Evolutionary conservation across 1,284 basidiomycete species (phyloP).

Genomic region (Papiliotrema flavescens): DNA sequence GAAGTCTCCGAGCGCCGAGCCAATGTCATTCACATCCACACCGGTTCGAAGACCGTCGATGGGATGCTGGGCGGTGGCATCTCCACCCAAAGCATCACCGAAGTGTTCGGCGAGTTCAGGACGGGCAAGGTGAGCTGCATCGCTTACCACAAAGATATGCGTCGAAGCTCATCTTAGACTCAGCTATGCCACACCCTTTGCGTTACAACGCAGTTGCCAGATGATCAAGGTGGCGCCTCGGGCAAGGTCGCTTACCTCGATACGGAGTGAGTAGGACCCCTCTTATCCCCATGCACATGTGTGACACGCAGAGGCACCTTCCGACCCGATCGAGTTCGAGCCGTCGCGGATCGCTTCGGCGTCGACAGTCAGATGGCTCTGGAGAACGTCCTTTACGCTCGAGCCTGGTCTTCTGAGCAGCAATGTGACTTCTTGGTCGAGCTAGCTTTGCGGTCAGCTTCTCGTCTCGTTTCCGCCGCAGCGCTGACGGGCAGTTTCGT

Average conservation of each 20-base stretch:
- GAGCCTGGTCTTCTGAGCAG: constrained; percentile 47
- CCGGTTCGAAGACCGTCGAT: constrained; percentile 87
- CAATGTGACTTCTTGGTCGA: constrained; percentile 46
- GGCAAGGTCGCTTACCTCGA: constrained; percentile 94
- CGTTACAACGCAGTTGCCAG: constrained; percentile 78
- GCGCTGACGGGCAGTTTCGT: constrained; percentile 35
- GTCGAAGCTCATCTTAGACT: constrained; percentile 54
- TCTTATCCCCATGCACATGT: neutral
- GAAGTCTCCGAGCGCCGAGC: constrained; percentile 81
- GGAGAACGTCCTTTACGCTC: constrained; percentile 53
- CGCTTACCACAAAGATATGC: constrained; percentile 75
- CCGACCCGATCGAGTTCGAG: constrained; percentile 80
- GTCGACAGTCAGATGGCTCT: constrained; percentile 81
- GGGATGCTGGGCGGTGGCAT: constrained; percentile 80
- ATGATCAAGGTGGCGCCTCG: constrained; percentile 81
- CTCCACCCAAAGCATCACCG: constrained; percentile 85
- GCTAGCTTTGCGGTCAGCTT: constrained; percentile 41
- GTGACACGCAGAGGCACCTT: constrained; percentile 66
- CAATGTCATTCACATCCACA: constrained; percentile 72
- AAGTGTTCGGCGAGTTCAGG: constrained; percentile 52
- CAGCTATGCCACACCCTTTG: constrained; percentile 90
- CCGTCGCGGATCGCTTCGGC: constrained; percentile 86
- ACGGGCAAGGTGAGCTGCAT: constrained; percentile 57
- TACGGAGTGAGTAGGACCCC: constrained; percentile 65
- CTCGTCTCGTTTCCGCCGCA: neutral